phyloP scores from a whole-genome alignment of 2,329 filamentous ascomycete genomes.

The Fusarium brachygibbosum region DNA sequence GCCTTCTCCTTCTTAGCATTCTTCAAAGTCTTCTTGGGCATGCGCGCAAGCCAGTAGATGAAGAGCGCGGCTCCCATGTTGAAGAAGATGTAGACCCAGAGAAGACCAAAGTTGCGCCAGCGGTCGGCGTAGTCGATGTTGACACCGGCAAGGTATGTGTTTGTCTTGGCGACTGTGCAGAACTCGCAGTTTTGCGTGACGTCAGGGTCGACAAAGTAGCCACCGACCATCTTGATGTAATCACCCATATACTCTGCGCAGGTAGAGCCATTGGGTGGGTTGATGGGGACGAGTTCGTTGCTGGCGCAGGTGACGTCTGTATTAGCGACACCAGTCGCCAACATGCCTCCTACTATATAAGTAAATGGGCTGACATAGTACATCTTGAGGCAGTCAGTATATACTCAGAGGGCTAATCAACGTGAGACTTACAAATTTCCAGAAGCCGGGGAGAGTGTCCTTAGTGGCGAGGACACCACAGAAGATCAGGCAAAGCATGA shows the following conservation, averaged over 20 bases:
- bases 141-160: conserved; percentile 64
- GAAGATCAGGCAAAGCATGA: conserved; percentile 68
- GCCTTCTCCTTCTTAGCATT: conserved; percentile 52
- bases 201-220: conserved; percentile 64
- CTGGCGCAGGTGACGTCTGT: conserved; percentile 73
- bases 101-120: conserved; percentile 78
- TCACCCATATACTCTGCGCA: conserved; percentile 71
- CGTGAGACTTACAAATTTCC: conserved; percentile 35
- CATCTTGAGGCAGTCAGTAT: conserved; percentile 22
- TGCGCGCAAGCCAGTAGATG: conserved; percentile 68
- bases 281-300: conserved; percentile 77
- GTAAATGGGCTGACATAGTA: conserved; percentile 88
- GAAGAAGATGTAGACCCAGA: conserved; percentile 71
- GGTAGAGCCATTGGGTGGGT: conserved; percentile 68
- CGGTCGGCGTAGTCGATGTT: conserved; percentile 68
- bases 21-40: conserved; percentile 58
- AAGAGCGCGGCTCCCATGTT: conserved; percentile 68
- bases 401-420: too few species aligned
- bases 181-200: conserved; percentile 69
- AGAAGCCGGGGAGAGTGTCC: conserved; percentile 70
- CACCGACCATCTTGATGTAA: conserved; percentile 65
- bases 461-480: conserved; percentile 49
- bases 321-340: conserved; percentile 78
- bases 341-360: conserved; percentile 81
- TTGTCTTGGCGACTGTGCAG: conserved; percentile 66